These are phyloP conservation scores for Gracilariopsis chorda DNA, from an alignment of 23 red algal genomes.

Conservation along the genomic window DNA sequence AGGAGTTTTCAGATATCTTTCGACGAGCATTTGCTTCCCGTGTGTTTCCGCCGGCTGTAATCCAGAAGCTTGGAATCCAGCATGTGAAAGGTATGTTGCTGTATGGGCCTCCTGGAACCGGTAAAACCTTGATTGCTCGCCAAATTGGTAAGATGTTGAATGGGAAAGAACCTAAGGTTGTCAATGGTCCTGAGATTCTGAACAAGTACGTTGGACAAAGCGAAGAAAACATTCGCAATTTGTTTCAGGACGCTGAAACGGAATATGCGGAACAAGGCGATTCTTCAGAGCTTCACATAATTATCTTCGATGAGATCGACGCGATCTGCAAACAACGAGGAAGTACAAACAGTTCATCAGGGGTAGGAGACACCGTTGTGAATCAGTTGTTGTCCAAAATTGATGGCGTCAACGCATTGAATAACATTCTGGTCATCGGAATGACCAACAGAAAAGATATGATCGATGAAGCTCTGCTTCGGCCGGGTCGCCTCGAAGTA, in stretches of 20 bases:
- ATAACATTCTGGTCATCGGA: constrained; percentile 98
- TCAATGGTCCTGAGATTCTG: constrained; percentile 97
- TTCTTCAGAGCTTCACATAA: constrained; percentile 91
- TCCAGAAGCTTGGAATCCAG: constrained; percentile 93
- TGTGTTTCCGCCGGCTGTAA: constrained; percentile 88
- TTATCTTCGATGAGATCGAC: constrained; percentile 99
- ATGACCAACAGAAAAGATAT: constrained; percentile 99
- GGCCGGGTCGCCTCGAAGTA: constrained; percentile 95
- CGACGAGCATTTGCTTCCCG: constrained; percentile 97
- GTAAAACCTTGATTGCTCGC: constrained; percentile 97
- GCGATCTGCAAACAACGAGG: constrained; percentile 99
- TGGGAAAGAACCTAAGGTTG: constrained; percentile 96
- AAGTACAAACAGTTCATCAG: constrained; percentile 48
- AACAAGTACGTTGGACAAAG: constrained; percentile 97
- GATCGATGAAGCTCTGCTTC: constrained; percentile 98
- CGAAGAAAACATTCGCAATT: constrained; percentile 96
- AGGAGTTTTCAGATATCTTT: constrained; percentile 98
- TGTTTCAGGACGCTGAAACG: constrained; percentile 95
- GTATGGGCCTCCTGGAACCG: constrained; percentile 94
- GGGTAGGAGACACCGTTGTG: constrained; percentile 96
- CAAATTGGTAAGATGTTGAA: constrained; percentile 99
- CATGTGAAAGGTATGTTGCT: constrained; percentile 99
- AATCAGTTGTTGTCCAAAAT: constrained; percentile 98
- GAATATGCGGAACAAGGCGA: constrained; percentile 82
- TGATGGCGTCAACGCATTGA: constrained; percentile 95